phyloP scores from a whole-genome alignment of 2,329 filamentous ascomycete genomes.

The Botrytis aclada region DNA sequence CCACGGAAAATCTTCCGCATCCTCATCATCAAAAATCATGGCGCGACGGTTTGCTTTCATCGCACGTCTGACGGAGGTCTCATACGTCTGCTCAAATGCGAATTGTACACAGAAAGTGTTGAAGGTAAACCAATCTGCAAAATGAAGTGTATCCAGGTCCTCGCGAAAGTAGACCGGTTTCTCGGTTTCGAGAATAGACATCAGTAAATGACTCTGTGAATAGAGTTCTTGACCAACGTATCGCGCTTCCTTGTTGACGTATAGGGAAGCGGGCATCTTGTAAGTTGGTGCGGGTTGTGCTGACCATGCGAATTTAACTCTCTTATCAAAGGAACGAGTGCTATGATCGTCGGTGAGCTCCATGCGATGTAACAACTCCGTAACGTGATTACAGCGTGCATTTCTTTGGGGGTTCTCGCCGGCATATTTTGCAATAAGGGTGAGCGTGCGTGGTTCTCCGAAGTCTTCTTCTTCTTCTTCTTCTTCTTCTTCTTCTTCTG shows the following conservation, averaged over 20 bases:
- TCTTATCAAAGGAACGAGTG: neutral
- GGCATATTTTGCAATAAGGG: neutral
- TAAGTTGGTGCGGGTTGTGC: neutral
- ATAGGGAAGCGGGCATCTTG: neutral
- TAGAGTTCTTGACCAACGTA: neutral
- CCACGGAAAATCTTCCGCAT: neutral
- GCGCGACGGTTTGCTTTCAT: neutral
- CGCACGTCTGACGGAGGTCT: neutral
- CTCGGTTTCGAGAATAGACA: neutral
- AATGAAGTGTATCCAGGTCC: neutral
- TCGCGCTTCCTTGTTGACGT: neutral
- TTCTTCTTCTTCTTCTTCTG: neutral
- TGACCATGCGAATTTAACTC: neutral
- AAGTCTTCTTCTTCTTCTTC: neutral
- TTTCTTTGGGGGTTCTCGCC: neutral
- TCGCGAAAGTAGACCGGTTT: neutral
- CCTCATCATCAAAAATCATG: neutral
- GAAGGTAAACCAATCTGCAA: conserved; percentile 6
- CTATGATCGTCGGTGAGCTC: neutral
- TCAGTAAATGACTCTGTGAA: neutral
- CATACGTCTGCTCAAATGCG: neutral
- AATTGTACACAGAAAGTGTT: neutral
- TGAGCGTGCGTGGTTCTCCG: neutral
- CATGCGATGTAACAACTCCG: neutral
- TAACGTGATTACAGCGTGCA: neutral